Evolutionary conservation across 257 asterid species (phyloP).

Genomic region (Nyctanthes arbortristis): DNA sequence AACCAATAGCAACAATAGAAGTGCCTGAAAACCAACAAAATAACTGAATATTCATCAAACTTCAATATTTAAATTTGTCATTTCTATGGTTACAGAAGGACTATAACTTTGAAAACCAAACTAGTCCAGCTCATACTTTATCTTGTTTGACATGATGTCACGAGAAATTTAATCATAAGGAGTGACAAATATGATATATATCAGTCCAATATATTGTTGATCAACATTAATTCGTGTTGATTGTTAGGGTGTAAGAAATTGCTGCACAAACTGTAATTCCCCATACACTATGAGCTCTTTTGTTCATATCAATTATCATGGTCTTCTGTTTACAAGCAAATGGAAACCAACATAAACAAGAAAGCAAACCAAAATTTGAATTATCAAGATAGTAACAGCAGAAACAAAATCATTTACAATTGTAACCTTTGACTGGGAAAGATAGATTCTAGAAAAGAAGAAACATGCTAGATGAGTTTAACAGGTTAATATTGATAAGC

Average conservation of each 20-base stretch:
- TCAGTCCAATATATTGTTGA: background rate
- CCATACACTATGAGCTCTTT: background rate
- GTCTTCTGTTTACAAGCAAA: background rate
- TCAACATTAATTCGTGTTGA: background rate
- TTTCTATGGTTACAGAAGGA: background rate
- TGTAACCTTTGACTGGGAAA: background rate
- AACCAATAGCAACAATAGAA: conserved; percentile 58
- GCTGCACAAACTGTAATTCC: no score
- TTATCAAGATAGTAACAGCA: background rate
- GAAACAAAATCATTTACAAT: background rate
- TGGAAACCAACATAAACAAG: background rate
- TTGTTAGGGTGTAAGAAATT: background rate
- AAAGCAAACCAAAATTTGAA: background rate
- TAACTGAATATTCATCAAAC: background rate
- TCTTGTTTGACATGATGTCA: no score
- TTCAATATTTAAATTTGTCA: background rate
- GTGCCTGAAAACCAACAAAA: conserved; percentile 52
- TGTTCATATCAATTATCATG: background rate
- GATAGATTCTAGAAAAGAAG: background rate
- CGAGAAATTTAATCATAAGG: no score
- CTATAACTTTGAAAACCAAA: background rate
- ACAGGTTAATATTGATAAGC: background rate
- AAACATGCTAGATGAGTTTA: background rate
- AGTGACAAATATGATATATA: background rate
- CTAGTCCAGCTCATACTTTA: background rate